Base-by-base conservation (phyloP, 1,139 yeast species). In the Candida dubliniensis region DNA sequence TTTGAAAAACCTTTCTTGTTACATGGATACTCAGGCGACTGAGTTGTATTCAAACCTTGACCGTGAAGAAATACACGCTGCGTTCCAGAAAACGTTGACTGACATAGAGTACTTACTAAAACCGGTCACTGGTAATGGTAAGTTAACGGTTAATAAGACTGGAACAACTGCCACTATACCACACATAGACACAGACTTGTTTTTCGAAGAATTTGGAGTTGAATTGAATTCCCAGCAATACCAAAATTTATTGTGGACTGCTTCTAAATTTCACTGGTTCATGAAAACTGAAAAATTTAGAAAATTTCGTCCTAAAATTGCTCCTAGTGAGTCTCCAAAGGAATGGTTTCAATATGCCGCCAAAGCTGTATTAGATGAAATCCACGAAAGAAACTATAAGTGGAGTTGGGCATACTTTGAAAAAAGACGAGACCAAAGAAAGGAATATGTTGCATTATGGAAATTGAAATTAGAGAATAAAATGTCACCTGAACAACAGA, bases 121-220 rank as follows among this genome's bases (percentile, higher is more conserved):
- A 45, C 99, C 99, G 0, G 96, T 95, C 1, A 81, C 90, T 6
- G 99, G 99, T 29, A 71, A 74, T 36, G 99, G 99, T 31, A 84
- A 84, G 56, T 66, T 95, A 35, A 84, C 93, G 1, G 69, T 93
- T 29, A 87, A 88, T 64, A 95, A 95, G 59, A 63, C 74, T 7
- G 95, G 95, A 2, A 74, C 95, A 1, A 81, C 90, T 0, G 84
- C 81, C 38, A 56, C 68, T 0, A 65, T 68, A 26, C 97, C 99
- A 1, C 95, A 87, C 59, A 75, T 89, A 14, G 79, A 80, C 41
- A 79, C 93, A 0, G 87, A 88, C 48, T 67, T 93, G 40, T 78
- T 84, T 49, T 95, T 91, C 61, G 91, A 91, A 46, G 96, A 93
- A 58, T 84, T 95, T 54, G 89, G 95, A 12, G 69, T 95, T 18